These are phyloP conservation scores for Trichophyton mentagrophytes DNA, from an alignment of 2,329 filamentous ascomycete species.

Conservation along the genomic window DNA sequence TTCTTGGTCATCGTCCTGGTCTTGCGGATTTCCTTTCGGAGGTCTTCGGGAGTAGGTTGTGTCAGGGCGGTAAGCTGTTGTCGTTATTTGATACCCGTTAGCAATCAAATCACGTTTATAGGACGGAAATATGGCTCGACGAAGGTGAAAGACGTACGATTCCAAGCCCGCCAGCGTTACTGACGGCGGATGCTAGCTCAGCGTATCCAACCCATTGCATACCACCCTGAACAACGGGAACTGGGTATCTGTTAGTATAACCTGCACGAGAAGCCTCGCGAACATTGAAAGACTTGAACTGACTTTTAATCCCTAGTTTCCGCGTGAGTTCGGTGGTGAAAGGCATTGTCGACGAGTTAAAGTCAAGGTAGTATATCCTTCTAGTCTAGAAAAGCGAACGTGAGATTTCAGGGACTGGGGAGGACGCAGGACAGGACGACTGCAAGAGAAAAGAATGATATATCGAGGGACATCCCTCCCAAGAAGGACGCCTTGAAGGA, in stretches of 20 bases:
- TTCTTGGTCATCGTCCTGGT: slow-evolving; percentile 57
- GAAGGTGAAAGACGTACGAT: slow-evolving; percentile 28
- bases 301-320: slow-evolving; percentile 42
- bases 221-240: slow-evolving; percentile 39
- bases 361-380: neutral
- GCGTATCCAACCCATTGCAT: slow-evolving; percentile 47
- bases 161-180: slow-evolving; percentile 41
- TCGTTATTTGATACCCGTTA: neutral
- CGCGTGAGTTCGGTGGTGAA: slow-evolving; percentile 53
- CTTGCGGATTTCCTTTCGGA: slow-evolving; percentile 83
- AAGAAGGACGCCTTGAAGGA: neutral
- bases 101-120: neutral
- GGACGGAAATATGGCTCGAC: no score
- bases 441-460: neutral
- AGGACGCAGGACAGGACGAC: neutral
- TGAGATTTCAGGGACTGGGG: neutral
- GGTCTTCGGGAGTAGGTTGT: slow-evolving; percentile 79
- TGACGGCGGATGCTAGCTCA: slow-evolving; percentile 41
- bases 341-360: slow-evolving; percentile 36
- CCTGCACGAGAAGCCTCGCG: neutral
- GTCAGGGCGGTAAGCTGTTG: slow-evolving; percentile 51
- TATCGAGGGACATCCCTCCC: neutral
- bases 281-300: slow-evolving; percentile 1
- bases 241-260: slow-evolving; percentile 17
- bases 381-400: neutral